Base-by-base conservation (phyloP, 176 grass and related monocot genomes). In the Alopecurus myosuroides region DNA sequence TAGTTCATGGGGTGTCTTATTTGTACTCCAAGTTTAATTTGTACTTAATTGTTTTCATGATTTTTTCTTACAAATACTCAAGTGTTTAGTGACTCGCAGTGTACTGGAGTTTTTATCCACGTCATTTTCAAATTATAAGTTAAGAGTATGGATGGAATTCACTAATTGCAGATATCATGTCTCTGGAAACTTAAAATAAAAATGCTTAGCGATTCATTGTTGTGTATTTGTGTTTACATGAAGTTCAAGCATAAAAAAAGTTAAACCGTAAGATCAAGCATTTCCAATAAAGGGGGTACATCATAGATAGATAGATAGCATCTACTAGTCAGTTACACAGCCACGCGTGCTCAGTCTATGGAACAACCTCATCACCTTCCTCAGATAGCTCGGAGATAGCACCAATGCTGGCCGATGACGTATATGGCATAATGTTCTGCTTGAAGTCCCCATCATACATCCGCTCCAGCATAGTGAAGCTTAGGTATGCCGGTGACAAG, bases 291-390 rank as follows among this genome's bases (percentile, higher is more conserved):
- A 66, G 9, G 1, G 28, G 45, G 3, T 77, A 31, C 11, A 60
- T 6, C 3, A 52, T 39, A 69, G 49, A 58, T 1, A 66, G 15
- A 67, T 2, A 25, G 0, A 31, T 45, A 66, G 1, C 29, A 7
- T 48, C 1, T 9, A n/a, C 8, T 6, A 26, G 17, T 58, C 1
- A 19, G 3, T 72, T 83, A 34, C 20, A 56, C 28, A 36, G 23
- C 10, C 30, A 36, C 20, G 75, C 3, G 41, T 9, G 8, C 26
- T 4, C 7, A 41, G 5, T 66, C 53, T 57, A 57, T 57, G 77
- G 0, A 31, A 57, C 22, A 7, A 82, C 1, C 28, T 11, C 39
- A 31, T 89, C 70, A 89, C 60, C 88, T 89, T 52, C 88, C 83
- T 7, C 62, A 0, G 83, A 77, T 18, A 89, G 15, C 51, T 77